Conservation (phyloP, 2,329 filamentous ascomycete genomes). For the Cryoendolithus antarcticus region DNA sequence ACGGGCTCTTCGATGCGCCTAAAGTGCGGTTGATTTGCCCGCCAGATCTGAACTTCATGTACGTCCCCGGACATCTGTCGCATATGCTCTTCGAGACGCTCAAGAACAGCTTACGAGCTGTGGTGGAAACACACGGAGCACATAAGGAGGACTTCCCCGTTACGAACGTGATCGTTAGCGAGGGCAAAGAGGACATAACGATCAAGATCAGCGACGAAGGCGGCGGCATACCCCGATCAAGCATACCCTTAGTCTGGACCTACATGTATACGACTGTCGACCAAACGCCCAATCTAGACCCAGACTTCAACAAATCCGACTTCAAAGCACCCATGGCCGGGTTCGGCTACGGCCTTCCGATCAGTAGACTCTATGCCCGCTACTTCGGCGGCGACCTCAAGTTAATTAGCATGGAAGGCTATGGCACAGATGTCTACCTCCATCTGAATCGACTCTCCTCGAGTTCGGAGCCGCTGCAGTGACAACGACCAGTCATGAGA, state of each 20-base stretch:
- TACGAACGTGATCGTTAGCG: conserved; percentile 93
- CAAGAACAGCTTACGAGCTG: conserved; percentile 94
- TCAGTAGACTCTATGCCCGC: conserved; percentile 82
- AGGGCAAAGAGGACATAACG: conserved; percentile 96
- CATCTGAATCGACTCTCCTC: conserved; percentile 93
- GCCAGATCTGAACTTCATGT: conserved; percentile 95
- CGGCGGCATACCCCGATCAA: conserved; percentile 82
- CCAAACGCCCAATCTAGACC: conserved; percentile 84
- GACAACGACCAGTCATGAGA: conserved; percentile 79
- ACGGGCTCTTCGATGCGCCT: conserved; percentile 90
- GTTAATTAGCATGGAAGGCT: conserved; percentile 99
- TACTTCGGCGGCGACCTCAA: conserved; percentile 98
- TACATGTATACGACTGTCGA: conserved; percentile 99
- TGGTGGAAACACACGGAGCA: conserved; percentile 87
- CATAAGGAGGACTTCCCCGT: conserved; percentile 94
- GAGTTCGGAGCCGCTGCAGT: conserved; percentile 93
- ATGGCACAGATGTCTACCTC: conserved; percentile 96
- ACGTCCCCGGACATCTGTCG: conserved; percentile 93
- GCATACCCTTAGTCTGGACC: conserved; percentile 97
- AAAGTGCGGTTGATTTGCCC: conserved; percentile 95
- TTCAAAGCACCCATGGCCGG: conserved; percentile 99
- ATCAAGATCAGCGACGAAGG: conserved; percentile 98
- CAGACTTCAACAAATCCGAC: conserved; percentile 96
- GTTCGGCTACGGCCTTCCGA: conserved; percentile 94
- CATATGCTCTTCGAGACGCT: conserved; percentile 99